Conservation (phyloP, 305 asterid species). For the Rubia tinctorum region DNA sequence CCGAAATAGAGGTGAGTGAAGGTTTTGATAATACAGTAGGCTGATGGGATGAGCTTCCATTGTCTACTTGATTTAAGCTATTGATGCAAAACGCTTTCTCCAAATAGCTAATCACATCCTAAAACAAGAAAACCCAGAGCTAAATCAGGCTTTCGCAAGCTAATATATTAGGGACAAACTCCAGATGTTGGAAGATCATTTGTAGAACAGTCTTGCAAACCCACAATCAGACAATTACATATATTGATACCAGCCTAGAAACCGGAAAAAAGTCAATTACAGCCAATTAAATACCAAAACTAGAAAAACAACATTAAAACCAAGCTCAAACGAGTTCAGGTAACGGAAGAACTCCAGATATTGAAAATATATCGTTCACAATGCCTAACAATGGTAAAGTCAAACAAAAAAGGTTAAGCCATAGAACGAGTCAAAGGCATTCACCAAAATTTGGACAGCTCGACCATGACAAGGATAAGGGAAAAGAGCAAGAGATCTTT, state of each 20-base stretch:
- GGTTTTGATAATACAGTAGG: conserved; percentile 45
- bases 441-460: neutral
- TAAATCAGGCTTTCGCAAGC: neutral
- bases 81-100: conserved; percentile 78
- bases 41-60: conserved; percentile 49
- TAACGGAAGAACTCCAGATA: neutral
- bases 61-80: conserved; percentile 60
- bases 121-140: conserved; percentile 26
- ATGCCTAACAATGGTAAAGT: neutral
- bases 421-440: too few relatives aligned
- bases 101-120: conserved; percentile 90
- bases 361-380: too few relatives aligned
- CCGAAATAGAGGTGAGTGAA: conserved; percentile 44
- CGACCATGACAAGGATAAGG: neutral
- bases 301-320: neutral
- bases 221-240: neutral
- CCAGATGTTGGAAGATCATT: neutral
- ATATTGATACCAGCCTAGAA: neutral
- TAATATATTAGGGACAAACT: neutral
- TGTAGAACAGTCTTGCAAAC: neutral
- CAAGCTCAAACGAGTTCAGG: neutral
- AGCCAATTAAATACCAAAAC: neutral
- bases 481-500: neutral
- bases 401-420: neutral
- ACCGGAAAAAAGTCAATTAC: neutral